Conservation (phyloP, 1,139 yeast species). For the Taphrina wiesneri region DNA sequence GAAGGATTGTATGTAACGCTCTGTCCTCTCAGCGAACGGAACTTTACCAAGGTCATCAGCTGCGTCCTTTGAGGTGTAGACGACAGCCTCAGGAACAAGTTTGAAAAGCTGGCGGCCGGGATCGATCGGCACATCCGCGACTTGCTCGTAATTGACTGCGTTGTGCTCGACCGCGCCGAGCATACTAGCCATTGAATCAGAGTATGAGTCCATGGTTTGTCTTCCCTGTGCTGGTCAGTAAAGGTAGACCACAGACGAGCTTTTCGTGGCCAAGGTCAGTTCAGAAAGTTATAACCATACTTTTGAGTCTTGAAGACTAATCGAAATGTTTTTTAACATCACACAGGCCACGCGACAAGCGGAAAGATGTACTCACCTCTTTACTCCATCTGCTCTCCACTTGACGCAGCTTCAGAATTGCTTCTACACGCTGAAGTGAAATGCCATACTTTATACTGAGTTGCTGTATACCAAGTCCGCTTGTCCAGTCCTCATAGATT, state of each 20-base stretch:
- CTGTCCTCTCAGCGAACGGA: slow-evolving; percentile 9
- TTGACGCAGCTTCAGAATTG: slow-evolving; percentile 18
- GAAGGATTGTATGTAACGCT: slow-evolving; percentile 9
- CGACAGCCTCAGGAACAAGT: slow-evolving; percentile 14
- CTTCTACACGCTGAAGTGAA: slow-evolving; percentile 25
- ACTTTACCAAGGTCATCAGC: slow-evolving; percentile 21
- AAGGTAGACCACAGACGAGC: neutral
- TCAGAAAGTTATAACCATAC: slow-evolving; percentile 14
- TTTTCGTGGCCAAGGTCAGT: neutral
- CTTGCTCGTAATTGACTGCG: neutral
- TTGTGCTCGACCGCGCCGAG: slow-evolving; percentile 6
- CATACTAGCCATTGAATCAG: slow-evolving; percentile 14
- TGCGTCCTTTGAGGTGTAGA: slow-evolving; percentile 22
- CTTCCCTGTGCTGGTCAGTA: slow-evolving; percentile 5
- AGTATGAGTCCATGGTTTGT: slow-evolving; percentile 15
- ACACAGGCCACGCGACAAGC: neutral
- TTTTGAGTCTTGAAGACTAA: slow-evolving; percentile 32
- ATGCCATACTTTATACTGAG: slow-evolving; percentile 22
- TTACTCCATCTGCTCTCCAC: slow-evolving; percentile 1
- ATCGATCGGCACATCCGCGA: slow-evolving; percentile 5
- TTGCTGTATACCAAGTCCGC: slow-evolving; percentile 18
- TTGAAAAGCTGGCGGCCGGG: slow-evolving; percentile 23
- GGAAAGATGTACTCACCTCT: slow-evolving; percentile 12
- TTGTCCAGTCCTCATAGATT: slow-evolving; percentile 14
- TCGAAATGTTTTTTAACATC: slow-evolving; percentile 16